Evolutionary conservation across 331 rosid genomes (phyloP), one percentile per base, ranked within the genome.

Genomic region (Saraca asoca): DNA sequence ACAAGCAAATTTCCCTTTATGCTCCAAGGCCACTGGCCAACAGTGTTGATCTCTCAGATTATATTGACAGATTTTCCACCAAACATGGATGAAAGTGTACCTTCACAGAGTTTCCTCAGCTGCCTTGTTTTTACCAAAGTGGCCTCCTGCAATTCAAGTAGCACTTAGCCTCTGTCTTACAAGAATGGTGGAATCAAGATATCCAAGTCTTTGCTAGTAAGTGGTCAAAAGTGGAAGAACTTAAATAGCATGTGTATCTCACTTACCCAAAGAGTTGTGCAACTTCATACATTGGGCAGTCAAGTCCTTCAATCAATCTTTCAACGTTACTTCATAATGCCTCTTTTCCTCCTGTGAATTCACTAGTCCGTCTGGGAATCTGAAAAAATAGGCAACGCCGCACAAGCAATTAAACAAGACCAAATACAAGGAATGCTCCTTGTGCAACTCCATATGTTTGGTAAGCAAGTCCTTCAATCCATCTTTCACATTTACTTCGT

Each of bases 21-120:
- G 85, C 85, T 68, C 88, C 89, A 57, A 81, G 69, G 69, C 95
- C 87, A 68, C 91, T 89, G 29, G 80, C 66, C 74, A 92, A 45
- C 20, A 92, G 88, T 46, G 52, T 89, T 92, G 53, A 92, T 89
- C 74, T 92, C 98, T 13, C 98, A 96, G 12, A 89, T 92, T 62
- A 92, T 87, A 76, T 87, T 82, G 39, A 92, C 96, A n/a, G 98
- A 93, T 49, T 96, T 87, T 62, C 98, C 98, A 70, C 89, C 95
- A 72, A 92, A 92, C 92, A 92, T 79, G 69, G 96, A 87, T 41
- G 98, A 91, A 59, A 83, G 90, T 33, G 80, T 83, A 75, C 76
- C 75, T 71, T 91, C 96, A 64, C 96, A 91, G 9, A 87, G 81
- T 73, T 87, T 85, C 79, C 86, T 91, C 84, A 85, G 79, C 79